phyloP scores from a whole-genome alignment of 1,284 basidiomycete species.

The Testicularia cyperi region DNA sequence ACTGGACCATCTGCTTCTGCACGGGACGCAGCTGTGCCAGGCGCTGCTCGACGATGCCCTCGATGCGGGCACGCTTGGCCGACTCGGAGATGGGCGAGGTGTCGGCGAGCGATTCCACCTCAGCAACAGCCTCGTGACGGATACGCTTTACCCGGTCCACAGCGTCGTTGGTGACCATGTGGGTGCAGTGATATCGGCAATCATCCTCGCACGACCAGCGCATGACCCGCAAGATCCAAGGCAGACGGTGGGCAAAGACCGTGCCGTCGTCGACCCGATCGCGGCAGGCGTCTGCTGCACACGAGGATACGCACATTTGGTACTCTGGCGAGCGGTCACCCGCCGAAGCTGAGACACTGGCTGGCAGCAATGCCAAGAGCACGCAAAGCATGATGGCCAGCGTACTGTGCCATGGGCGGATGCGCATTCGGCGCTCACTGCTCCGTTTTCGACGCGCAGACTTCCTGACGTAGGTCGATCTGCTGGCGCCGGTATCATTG shows the following conservation, averaged over 20 bases:
- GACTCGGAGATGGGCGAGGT: constrained; percentile 5
- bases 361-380: no score
- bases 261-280: constrained; percentile 52
- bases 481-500: no score
- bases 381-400: no score
- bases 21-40: constrained; percentile 40
- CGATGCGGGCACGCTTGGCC: constrained; percentile 1
- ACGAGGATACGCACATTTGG: constrained; percentile 48
- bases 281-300: constrained; percentile 43
- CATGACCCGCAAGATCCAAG: constrained; percentile 65
- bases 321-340: constrained; percentile 57
- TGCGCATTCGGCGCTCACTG: no score
- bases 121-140: constrained; percentile 53
- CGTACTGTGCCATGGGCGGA: no score
- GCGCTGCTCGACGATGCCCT: constrained; percentile 16
- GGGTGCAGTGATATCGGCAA: constrained; percentile 87
- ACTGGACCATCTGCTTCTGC: constrained; percentile 59
- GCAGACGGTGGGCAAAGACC: constrained; percentile 59
- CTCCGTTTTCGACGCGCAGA: no score
- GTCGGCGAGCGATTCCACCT: constrained; percentile 12
- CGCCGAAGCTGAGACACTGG: constrained; percentile 34
- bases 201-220: constrained; percentile 78
- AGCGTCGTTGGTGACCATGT: constrained; percentile 73
- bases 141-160: constrained; percentile 57
- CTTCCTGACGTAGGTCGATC: no score